phyloP scores from a whole-genome alignment of 768 basidiomycete species.

The Suillus subalutaceus region DNA sequence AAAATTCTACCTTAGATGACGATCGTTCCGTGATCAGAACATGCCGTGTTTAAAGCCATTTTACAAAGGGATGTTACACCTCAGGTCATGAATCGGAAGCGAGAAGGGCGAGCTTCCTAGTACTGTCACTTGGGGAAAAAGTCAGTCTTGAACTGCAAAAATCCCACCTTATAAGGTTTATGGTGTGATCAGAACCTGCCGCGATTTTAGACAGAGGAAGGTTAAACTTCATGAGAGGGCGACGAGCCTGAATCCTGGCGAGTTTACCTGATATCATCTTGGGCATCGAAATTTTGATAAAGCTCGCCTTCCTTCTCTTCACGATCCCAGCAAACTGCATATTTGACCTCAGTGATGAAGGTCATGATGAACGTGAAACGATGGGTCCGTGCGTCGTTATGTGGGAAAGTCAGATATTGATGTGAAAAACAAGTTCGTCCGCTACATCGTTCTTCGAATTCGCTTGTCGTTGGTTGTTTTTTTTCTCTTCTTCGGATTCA shows the following conservation, averaged over 20 bases:
- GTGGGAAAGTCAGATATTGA: conserved; percentile 9
- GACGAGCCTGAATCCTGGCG: background rate
- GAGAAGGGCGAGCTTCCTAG: background rate
- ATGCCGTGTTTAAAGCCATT: background rate
- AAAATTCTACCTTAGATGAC: background rate
- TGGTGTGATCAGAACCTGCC: background rate
- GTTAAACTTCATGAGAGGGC: background rate
- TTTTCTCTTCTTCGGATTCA: conserved; percentile 10
- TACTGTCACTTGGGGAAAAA: background rate
- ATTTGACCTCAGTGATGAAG: background rate
- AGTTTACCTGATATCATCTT: background rate
- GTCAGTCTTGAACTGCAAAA: background rate
- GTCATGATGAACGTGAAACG: background rate
- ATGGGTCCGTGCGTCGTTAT: conserved; percentile 8
- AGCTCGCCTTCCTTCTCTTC: background rate
- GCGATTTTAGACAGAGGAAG: background rate
- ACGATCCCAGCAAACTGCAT: background rate
- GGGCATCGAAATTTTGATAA: background rate
- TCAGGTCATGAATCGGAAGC: background rate
- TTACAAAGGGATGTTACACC: background rate
- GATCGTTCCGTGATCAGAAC: background rate
- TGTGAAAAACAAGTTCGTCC: conserved; percentile 3
- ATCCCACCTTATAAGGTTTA: background rate
- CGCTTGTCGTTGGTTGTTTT: conserved; percentile 8
- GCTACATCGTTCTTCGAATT: background rate